These are phyloP conservation scores for Rutstroemia sp. DNA, from an alignment of 2,329 filamentous ascomycete genomes.

Conservation along the genomic window DNA sequence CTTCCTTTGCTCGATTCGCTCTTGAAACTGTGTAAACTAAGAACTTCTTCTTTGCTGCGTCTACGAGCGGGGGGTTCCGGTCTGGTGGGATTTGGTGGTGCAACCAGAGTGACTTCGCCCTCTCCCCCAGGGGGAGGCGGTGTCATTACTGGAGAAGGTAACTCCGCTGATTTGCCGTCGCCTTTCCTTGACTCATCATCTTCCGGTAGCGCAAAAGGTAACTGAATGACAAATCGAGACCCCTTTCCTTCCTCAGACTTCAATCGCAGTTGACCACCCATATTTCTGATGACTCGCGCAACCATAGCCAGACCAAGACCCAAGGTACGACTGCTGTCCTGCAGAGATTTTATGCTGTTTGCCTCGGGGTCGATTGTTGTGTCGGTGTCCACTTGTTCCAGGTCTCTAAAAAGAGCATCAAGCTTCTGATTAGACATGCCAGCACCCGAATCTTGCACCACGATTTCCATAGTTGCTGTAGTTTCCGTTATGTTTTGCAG, in stretches of 20 bases:
- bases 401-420: constrained; percentile 49
- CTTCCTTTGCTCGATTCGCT: constrained; percentile 24
- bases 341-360: constrained; percentile 9
- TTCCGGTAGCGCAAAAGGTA: constrained; percentile 62
- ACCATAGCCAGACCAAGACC: constrained; percentile 84
- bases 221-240: constrained; percentile 71
- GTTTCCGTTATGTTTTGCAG: constrained; percentile 45
- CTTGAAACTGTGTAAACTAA: constrained; percentile 23
- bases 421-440: constrained; percentile 58
- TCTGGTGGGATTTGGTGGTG: constrained; percentile 33
- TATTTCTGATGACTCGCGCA: constrained; percentile 79
- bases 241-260: constrained; percentile 80
- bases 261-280: constrained; percentile 79
- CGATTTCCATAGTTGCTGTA: constrained; percentile 64
- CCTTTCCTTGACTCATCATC: constrained; percentile 21
- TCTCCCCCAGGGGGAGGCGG: constrained; percentile 25
- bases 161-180: neutral
- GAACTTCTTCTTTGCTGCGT: constrained; percentile 18
- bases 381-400: constrained; percentile 50
- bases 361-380: constrained; percentile 25
- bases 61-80: constrained; percentile 12
- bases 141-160: constrained; percentile 3
- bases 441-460: constrained; percentile 66
- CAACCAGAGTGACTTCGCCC: constrained; percentile 56
- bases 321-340: constrained; percentile 43